Conservation (phyloP, 108 stramenopile species). For the Craspedostauros australis region DNA sequence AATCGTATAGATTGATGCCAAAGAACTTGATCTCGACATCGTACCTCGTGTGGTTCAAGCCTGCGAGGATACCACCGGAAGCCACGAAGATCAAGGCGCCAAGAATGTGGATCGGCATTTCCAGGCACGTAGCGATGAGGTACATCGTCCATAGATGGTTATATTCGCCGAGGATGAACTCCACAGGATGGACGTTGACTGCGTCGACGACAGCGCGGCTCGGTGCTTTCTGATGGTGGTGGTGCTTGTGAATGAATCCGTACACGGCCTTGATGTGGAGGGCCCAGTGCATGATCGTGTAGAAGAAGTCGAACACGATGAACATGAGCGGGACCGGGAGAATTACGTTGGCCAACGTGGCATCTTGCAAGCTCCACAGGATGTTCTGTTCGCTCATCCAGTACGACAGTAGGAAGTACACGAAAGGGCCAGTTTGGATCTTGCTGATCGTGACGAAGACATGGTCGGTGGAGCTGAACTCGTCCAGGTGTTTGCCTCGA, state of each 20-base stretch:
- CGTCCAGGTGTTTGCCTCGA: conserved; percentile 81
- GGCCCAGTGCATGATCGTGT: conserved; percentile 87
- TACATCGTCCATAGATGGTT: conserved; percentile 85
- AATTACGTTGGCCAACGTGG: conserved; percentile 32
- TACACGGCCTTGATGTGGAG: conserved; percentile 88
- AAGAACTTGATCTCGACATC: conserved; percentile 51
- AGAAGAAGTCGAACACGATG: conserved; percentile 92
- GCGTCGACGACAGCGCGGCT: conserved; percentile 93
- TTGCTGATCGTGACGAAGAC: conserved; percentile 69
- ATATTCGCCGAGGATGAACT: conserved; percentile 95
- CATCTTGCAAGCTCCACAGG: conserved; percentile 43
- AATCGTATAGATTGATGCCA: conserved; percentile 69
- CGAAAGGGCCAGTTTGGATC: conserved; percentile 67
- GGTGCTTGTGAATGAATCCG: conserved; percentile 93
- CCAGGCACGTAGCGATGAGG: conserved; percentile 39
- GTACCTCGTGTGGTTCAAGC: conserved; percentile 93
- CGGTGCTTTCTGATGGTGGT: conserved; percentile 95
- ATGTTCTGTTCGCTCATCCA: conserved; percentile 35
- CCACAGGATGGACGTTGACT: conserved; percentile 97
- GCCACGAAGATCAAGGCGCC: conserved; percentile 56
- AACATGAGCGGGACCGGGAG: conserved; percentile 72
- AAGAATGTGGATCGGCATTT: conserved; percentile 59
- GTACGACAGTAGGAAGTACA: conserved; percentile 67
- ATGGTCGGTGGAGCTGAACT: conserved; percentile 49
- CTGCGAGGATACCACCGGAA: conserved; percentile 84